A percentile compares a stretch with the other conserved stretches of the same genome.
phyloP scores from a whole-genome alignment of 805 yeast genomes.

The Starmerella bombicola region DNA sequence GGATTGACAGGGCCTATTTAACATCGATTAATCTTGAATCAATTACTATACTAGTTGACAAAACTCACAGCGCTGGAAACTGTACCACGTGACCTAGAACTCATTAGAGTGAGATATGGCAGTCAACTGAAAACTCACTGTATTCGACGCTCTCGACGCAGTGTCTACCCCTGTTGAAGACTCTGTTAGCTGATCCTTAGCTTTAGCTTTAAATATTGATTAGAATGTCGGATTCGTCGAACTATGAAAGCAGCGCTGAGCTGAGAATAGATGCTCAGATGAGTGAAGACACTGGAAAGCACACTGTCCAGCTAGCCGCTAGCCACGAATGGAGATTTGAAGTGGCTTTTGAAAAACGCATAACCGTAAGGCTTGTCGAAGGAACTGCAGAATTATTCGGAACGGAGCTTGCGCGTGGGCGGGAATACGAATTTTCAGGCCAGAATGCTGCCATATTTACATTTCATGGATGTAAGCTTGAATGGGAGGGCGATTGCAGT shows the following conservation, averaged over 20 bases:
- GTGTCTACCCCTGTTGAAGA: too few species aligned
- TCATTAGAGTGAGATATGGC: too few species aligned
- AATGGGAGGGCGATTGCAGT: constrained; percentile 32
- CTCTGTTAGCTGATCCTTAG: neutral
- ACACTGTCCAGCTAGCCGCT: constrained; percentile 15
- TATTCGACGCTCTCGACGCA: too few species aligned
- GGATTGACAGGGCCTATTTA: too few species aligned
- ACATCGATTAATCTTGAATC: too few species aligned
- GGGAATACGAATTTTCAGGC: constrained; percentile 46
- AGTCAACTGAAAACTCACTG: too few species aligned
- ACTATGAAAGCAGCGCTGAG: neutral
- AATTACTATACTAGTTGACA: too few species aligned
- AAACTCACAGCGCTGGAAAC: too few species aligned
- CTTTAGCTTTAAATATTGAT: neutral
- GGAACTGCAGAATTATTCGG: constrained; percentile 91
- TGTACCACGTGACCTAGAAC: too few species aligned
- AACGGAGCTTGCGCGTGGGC: constrained; percentile 70
- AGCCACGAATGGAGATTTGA: constrained; percentile 67
- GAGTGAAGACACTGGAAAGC: constrained; percentile 1
- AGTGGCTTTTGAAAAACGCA: constrained; percentile 39
- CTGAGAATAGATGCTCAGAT: neutral
- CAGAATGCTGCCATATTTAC: constrained; percentile 45
- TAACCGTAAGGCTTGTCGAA: constrained; percentile 40
- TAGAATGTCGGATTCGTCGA: neutral
- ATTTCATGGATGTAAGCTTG: constrained; percentile 52